A percentile compares a stretch with the other conserved stretches of the same genome.
phyloP scores from a whole-genome alignment of 257 asterid genomes.

The Nicotiana attenuata region DNA sequence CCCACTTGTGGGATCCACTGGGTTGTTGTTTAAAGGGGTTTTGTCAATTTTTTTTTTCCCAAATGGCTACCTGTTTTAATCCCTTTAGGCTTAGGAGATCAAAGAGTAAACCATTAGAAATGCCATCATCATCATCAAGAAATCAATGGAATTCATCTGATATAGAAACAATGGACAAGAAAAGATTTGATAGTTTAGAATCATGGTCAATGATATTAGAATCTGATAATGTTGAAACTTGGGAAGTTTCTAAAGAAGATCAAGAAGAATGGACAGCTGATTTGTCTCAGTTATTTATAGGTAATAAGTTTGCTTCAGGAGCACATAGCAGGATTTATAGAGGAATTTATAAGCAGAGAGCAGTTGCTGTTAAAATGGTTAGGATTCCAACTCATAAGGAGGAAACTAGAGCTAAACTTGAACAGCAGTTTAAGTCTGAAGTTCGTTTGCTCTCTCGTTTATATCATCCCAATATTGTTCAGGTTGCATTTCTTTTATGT shows the following conservation, averaged over 20 bases:
- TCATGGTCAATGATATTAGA: slow-evolving; percentile 98
- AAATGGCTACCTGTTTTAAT: slow-evolving; percentile 69
- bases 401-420: slow-evolving; percentile 37
- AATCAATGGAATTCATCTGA: slow-evolving; percentile 31
- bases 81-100: slow-evolving; percentile 53
- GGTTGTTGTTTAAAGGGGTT: too few species aligned
- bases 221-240: slow-evolving; percentile 72
- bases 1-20: too few species aligned
- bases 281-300: slow-evolving; percentile 76
- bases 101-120: slow-evolving; percentile 31
- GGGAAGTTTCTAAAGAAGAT: slow-evolving; percentile 71
- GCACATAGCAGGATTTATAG: slow-evolving; percentile 75
- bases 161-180: slow-evolving; percentile 63
- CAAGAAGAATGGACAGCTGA: slow-evolving; percentile 73
- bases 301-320: slow-evolving; percentile 79
- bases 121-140: slow-evolving; percentile 50
- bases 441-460: slow-evolving; percentile 43
- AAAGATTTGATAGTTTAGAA: slow-evolving; percentile 83
- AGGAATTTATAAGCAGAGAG: slow-evolving; percentile 76
- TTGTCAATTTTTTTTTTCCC: background rate
- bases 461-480: slow-evolving; percentile 41
- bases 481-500: slow-evolving; percentile 21
- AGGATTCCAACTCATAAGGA: slow-evolving; percentile 54
- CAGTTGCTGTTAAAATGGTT: slow-evolving; percentile 83
- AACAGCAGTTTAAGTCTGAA: slow-evolving; percentile 45